A percentile compares a stretch with the other conserved stretches of the same genome.
phyloP scores from a whole-genome alignment of 2,329 filamentous ascomycete genomes.

The Alternaria sp. region DNA sequence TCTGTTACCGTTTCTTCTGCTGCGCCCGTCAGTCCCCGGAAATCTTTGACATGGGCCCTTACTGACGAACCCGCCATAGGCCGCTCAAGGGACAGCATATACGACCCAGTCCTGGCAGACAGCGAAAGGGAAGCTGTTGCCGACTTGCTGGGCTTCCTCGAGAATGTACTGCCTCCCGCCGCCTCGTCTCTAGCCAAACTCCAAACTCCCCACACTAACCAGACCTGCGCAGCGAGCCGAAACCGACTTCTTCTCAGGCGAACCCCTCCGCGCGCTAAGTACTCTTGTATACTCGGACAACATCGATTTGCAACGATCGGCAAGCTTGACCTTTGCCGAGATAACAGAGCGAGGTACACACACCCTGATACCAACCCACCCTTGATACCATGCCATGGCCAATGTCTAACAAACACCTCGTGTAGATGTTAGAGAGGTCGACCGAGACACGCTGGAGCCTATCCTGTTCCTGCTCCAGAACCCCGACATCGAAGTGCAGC shows the following conservation, averaged over 20 bases:
- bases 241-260: slow-evolving; percentile 97
- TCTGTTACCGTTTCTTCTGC: slow-evolving; percentile 48
- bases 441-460: slow-evolving; percentile 91
- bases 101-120: slow-evolving; percentile 78
- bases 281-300: slow-evolving; percentile 99
- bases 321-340: slow-evolving; percentile 97
- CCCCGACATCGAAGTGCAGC: slow-evolving; percentile 94
- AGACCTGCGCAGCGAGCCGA: slow-evolving; percentile 75
- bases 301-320: slow-evolving; percentile 95
- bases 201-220: slow-evolving; percentile 44
- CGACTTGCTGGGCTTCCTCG: slow-evolving; percentile 91
- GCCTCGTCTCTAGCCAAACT: slow-evolving; percentile 6
- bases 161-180: slow-evolving; percentile 73
- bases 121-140: slow-evolving; percentile 97
- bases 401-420: slow-evolving; percentile 27
- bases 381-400: not conserved
- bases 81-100: slow-evolving; percentile 59
- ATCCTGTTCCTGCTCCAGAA: slow-evolving; percentile 96
- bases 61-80: slow-evolving; percentile 45
- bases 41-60: slow-evolving; percentile 9
- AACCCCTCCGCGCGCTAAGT: slow-evolving; percentile 90
- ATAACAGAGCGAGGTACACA: slow-evolving; percentile 92
- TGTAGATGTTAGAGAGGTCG: slow-evolving; percentile 93
- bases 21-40: slow-evolving; percentile 47
- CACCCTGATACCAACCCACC: slow-evolving; percentile 14